Evolutionary conservation across 2,329 filamentous ascomycete species (phyloP), one percentile per base, ranked within the genome.

Genomic region (Uncinocarpus reesii): DNA sequence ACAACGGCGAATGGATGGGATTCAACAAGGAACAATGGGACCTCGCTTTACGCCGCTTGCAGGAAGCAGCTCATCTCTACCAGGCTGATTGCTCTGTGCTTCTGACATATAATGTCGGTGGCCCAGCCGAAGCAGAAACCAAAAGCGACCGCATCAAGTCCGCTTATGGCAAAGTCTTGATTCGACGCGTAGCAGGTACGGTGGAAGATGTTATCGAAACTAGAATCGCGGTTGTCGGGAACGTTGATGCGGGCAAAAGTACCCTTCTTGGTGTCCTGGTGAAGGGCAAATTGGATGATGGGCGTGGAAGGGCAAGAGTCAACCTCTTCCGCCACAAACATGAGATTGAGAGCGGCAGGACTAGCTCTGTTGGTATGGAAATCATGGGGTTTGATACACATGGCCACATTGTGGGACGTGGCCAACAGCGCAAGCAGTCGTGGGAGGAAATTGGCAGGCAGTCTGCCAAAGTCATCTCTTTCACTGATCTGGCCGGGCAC

Each of bases 241-340:
- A 98, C 71, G 86, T 98, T 47, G 92, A 98, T 64, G 92, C 92
- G 7, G 92, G 92, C 0, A 98, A 98, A 70, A 94, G 86, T 62
- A 96, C 92, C 23, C 84, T 96, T 78, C 73, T 98, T 2, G 92
- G 92, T 36, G 92, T 98, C 1, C 73, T 98, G 4, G 92, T 96
- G 5, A 96, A 96, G 67, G 92, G 92, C 4, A 86, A 86, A 44
- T 79, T 98, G 1, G 92, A 98, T 59, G 92, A 98, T 67, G 92
- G 92, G 13, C 79, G 92, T 61, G 92, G 92, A 10, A 90, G 86
- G 65, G 90, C 92, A 38, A 83, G 92, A 53, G 86, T 98, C 44
- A 96, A 95, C 56, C 79, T 98, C 10, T 98, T 98, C 69, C 80
- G 92, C 13, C 92, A 98, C 67, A 96, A 98, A 68, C 92, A 98